Conservation (phyloP, 331 rosid species). For the Telfairia occidentalis region DNA sequence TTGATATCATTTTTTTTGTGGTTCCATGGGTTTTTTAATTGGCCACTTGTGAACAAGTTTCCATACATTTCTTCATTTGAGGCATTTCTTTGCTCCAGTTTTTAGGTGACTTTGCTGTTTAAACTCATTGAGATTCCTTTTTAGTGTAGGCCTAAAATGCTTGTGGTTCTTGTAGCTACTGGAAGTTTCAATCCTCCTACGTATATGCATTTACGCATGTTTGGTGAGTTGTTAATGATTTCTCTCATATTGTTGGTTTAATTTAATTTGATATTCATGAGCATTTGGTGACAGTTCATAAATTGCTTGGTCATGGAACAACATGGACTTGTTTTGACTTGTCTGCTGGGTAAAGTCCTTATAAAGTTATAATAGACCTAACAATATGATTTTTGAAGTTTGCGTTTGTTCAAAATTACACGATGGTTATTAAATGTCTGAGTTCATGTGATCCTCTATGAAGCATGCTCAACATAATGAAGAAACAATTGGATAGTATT, state of each 20-base stretch:
- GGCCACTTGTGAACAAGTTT: neutral
- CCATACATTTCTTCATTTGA: neutral
- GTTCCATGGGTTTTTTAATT: neutral
- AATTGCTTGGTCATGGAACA: neutral
- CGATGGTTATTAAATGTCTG: neutral
- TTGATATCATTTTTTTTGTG: neutral
- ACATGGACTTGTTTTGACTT: neutral
- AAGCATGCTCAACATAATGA: neutral
- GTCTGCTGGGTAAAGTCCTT: neutral
- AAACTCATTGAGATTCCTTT: neutral
- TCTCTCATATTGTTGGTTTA: neutral
- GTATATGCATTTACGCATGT: constrained; percentile 86
- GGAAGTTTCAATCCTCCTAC: constrained; percentile 99
- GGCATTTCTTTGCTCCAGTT: neutral
- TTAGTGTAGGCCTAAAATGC: constrained; percentile 35
- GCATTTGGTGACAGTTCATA: neutral
- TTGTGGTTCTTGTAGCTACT: constrained; percentile 60
- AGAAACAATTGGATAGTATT: neutral
- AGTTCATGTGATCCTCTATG: neutral
- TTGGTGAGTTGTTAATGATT: constrained; percentile 43
- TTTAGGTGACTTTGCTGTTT: neutral
- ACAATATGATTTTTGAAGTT: neutral
- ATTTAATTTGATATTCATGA: neutral
- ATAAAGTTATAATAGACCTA: neutral
- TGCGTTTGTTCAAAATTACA: neutral